phyloP scores from a whole-genome alignment of 768 basidiomycete genomes.

The Rossbeevera mucosa region DNA sequence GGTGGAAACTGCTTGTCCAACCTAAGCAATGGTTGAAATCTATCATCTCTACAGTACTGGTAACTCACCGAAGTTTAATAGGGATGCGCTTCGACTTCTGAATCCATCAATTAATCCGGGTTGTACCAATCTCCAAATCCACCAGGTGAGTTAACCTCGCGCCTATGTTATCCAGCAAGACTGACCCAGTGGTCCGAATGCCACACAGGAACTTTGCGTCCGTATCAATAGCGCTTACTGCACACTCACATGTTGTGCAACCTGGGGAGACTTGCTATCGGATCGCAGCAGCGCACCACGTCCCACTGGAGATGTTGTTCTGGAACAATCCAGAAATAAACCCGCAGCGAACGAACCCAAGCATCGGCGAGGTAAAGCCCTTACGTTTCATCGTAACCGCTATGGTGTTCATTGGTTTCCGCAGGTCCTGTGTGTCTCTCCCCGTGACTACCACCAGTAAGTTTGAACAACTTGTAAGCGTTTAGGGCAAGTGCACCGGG shows the following conservation, averaged over 20 bases:
- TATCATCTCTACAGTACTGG: no score
- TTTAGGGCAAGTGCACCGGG: not conserved
- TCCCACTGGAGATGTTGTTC: conserved; percentile 41
- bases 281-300: conserved; percentile 39
- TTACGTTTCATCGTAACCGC: not conserved
- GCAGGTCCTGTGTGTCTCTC: conserved; percentile 28
- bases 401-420: not conserved
- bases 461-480: no score
- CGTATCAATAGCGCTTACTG: conserved; percentile 44
- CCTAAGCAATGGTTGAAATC: no score
- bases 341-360: conserved; percentile 44
- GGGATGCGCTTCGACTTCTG: conserved; percentile 51
- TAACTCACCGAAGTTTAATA: no score
- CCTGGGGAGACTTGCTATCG: conserved; percentile 47
- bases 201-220: conserved; percentile 46
- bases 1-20: no score
- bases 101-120: no score
- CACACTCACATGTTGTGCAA: no score
- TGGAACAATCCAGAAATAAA: conserved; percentile 66
- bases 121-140: conserved; percentile 55
- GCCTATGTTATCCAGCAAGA: not conserved
- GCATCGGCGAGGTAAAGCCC: conserved; percentile 53
- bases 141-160: conserved; percentile 36
- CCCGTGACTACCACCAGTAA: conserved; percentile 12
- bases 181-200: not conserved